Percentiles rank a stretch among this genome's conserved stretches.
Conservation (phyloP, 768 basidiomycete genomes). For the Gelatoporia subvermispora region DNA sequence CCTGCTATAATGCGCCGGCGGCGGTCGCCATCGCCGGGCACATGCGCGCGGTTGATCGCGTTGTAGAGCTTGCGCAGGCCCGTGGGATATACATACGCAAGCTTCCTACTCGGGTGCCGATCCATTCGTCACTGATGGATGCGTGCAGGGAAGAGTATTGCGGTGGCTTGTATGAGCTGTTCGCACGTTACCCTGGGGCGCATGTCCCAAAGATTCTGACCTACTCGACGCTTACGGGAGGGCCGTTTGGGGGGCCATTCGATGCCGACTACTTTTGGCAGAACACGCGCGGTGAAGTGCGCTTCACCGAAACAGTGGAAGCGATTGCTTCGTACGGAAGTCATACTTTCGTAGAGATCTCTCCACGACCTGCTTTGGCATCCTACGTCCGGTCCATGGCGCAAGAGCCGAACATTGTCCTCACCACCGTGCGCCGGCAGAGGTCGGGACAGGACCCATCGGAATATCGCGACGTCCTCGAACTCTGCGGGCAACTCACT, state of each 20-base stretch:
- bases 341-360: slow-evolving; percentile 33
- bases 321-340: slow-evolving; percentile 13
- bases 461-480: slow-evolving; percentile 25
- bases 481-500: slow-evolving; percentile 25
- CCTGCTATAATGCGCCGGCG: slow-evolving; percentile 35
- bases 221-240: slow-evolving; percentile 35
- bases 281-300: slow-evolving; percentile 32
- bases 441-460: slow-evolving; percentile 12
- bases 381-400: slow-evolving; percentile 26
- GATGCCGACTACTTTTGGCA: slow-evolving; percentile 38
- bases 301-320: slow-evolving; percentile 30
- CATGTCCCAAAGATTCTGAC: slow-evolving; percentile 24
- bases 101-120: slow-evolving; percentile 32
- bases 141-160: slow-evolving; percentile 27
- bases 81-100: slow-evolving; percentile 31
- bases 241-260: slow-evolving; percentile 17
- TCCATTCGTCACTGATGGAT: slow-evolving; percentile 37
- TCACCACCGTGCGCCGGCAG: slow-evolving; percentile 25
- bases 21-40: slow-evolving; percentile 36
- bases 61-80: slow-evolving; percentile 24
- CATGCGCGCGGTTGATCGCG: slow-evolving; percentile 17
- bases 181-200: slow-evolving; percentile 26
- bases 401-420: slow-evolving; percentile 12
- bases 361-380: slow-evolving; percentile 35
- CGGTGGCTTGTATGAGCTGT: slow-evolving; percentile 26